Conservation (phyloP, 768 basidiomycete species). For the Boletus tomentosulus region DNA sequence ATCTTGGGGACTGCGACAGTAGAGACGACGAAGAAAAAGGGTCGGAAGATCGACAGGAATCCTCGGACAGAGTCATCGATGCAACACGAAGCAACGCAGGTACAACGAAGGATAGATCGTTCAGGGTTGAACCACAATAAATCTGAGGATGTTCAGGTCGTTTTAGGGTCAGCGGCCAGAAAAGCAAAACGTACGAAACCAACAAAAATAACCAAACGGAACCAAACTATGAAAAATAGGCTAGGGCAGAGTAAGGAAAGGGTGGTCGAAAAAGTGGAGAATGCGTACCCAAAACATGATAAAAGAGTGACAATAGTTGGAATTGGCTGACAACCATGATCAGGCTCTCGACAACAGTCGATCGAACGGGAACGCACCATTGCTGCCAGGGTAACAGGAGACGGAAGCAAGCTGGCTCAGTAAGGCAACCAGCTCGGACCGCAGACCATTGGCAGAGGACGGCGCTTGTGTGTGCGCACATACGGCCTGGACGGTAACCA, state of each 20-base stretch:
- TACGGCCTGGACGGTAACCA: conserved; percentile 3
- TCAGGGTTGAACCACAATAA: not conserved
- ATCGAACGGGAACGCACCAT: conserved; percentile 3
- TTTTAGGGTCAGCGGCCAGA: too few relatives aligned
- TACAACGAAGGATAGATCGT: not conserved
- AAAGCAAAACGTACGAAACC: too few relatives aligned
- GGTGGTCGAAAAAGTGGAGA: not conserved
- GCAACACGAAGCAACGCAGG: not conserved
- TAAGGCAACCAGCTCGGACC: not conserved
- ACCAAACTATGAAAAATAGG: not conserved
- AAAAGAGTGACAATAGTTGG: conserved; percentile 21
- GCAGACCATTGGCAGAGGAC: not conserved
- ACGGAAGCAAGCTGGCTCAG: not conserved
- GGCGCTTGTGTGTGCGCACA: not conserved
- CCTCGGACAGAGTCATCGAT: not conserved
- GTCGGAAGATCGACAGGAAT: too few relatives aligned
- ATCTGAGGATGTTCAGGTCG: not conserved
- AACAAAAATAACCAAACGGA: too few relatives aligned
- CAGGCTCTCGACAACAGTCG: not conserved
- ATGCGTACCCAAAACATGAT: not conserved
- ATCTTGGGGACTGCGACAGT: too few relatives aligned
- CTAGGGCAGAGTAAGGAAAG: not conserved
- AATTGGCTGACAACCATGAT: not conserved
- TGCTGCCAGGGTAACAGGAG: not conserved
- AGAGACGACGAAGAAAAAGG: too few relatives aligned